These are phyloP conservation scores for Uronychia setigera DNA, from an alignment of 73 alveolate genomes.

Conservation along the genomic window DNA sequence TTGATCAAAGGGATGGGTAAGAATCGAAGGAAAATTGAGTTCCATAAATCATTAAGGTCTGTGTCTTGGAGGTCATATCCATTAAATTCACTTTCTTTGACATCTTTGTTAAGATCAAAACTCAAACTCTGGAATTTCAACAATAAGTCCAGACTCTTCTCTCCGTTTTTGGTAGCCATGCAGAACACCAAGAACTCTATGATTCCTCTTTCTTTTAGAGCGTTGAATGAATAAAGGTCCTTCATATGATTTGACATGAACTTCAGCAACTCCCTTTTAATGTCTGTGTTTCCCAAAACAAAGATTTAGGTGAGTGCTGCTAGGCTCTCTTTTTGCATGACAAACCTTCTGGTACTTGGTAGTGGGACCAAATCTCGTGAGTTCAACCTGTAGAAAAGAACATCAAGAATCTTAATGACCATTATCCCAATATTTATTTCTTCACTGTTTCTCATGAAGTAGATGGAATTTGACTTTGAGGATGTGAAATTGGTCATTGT, in stretches of 20 bases:
- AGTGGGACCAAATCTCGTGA: background rate
- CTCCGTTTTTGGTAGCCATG: background rate
- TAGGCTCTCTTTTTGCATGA: background rate
- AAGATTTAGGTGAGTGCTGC: background rate
- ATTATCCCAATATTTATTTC: background rate
- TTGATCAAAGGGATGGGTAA: slow-evolving; percentile 41
- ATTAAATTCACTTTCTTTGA: background rate
- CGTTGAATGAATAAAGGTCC: background rate
- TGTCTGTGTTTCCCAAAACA: background rate
- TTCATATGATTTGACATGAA: background rate
- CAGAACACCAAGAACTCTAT: background rate
- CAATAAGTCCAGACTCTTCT: background rate
- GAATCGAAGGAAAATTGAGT: slow-evolving; percentile 34
- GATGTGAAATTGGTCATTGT: background rate
- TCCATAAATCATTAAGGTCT: background rate
- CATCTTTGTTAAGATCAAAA: background rate
- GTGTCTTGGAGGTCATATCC: background rate
- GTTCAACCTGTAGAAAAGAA: background rate
- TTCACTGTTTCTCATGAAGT: background rate
- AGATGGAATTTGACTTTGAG: background rate
- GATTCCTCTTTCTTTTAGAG: background rate
- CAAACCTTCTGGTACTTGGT: background rate
- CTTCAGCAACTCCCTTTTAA: background rate
- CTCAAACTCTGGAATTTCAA: background rate
- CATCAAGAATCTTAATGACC: slow-evolving; percentile 1